These are phyloP conservation scores for Leucocoprinus birnbaumii DNA, from an alignment of 768 basidiomycete species.

Conservation along the genomic window DNA sequence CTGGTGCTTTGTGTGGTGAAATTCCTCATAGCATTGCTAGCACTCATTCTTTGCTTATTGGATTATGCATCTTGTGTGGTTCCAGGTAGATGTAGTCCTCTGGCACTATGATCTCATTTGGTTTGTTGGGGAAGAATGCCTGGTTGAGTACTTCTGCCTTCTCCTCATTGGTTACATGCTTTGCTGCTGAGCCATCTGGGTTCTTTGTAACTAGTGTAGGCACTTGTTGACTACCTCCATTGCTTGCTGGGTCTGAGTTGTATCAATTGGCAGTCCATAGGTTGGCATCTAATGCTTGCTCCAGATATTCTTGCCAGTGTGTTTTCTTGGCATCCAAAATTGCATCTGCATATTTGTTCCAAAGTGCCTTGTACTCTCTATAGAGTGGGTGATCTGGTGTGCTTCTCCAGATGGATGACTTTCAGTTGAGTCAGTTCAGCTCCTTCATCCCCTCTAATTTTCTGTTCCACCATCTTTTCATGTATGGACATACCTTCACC, in stretches of 20 bases:
- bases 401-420: conserved; percentile 6
- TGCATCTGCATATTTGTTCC: conserved; percentile 15
- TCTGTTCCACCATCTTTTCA: conserved; percentile 20
- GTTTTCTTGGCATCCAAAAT: conserved; percentile 20
- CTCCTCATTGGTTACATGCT: conserved; percentile 19
- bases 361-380: conserved; percentile 6
- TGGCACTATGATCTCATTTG: neutral
- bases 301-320: conserved; percentile 27
- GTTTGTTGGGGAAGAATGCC: conserved; percentile 26
- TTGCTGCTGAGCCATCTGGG: neutral
- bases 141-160: conserved; percentile 20
- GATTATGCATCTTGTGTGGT: conserved; percentile 14
- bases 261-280: conserved; percentile 25
- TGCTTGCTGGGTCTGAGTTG: conserved; percentile 15
- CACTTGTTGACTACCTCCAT: conserved; percentile 23
- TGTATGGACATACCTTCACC: neutral
- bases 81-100: conserved; percentile 21
- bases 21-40: conserved; percentile 20
- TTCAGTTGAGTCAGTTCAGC: conserved; percentile 13
- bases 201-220: conserved; percentile 19
- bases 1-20: conserved; percentile 26
- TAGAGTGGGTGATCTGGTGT: conserved; percentile 22
- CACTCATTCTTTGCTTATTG: conserved; percentile 27
- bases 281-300: conserved; percentile 8
- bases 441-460: conserved; percentile 21